Percentiles rank a stretch among this genome's conserved stretches.
Evolutionary conservation across 140 eudicot species (phyloP).

Genomic region (Ambrosia hybrid): DNA sequence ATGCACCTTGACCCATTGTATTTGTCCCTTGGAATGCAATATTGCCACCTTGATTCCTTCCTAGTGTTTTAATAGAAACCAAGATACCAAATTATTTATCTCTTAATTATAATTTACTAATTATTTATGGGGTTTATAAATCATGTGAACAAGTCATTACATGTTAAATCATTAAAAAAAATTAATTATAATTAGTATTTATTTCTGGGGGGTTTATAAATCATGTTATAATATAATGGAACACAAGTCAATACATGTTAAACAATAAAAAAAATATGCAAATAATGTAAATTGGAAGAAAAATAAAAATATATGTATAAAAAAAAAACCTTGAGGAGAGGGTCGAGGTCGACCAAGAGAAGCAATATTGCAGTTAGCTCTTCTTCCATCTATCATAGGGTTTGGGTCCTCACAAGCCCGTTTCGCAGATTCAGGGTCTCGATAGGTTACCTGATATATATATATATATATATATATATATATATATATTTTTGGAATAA

Average conservation of each 20-base stretch:
- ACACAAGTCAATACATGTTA: not conserved
- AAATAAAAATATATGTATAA: not conserved
- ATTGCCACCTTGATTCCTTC: constrained; percentile 65
- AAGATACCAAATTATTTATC: not conserved
- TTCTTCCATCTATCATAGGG: constrained; percentile 87
- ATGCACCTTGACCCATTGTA: constrained; percentile 51
- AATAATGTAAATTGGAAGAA: not conserved
- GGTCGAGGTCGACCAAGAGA: constrained; percentile 65
- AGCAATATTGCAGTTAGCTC: constrained; percentile 94
- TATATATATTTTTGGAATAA: too few relatives aligned
- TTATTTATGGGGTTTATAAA: constrained; percentile 14
- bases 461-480: too few relatives aligned
- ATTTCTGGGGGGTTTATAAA: too few relatives aligned
- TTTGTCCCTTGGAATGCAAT: constrained; percentile 50
- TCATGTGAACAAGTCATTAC: not conserved
- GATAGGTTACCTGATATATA: constrained; percentile 61
- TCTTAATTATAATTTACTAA: not conserved
- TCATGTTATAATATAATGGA: not conserved
- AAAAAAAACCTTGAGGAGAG: constrained; percentile 40
- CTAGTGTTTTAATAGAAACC: constrained; percentile 31
- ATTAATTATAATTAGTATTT: too few relatives aligned
- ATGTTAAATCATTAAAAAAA: not conserved
- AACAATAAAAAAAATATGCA: not conserved
- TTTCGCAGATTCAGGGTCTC: constrained; percentile 85
- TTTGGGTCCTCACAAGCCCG: constrained; percentile 81